Percentiles rank a stretch among this genome's conserved stretches.
phyloP scores from a whole-genome alignment of 2,329 filamentous ascomycete genomes.

The Fusarium virguliforme region DNA sequence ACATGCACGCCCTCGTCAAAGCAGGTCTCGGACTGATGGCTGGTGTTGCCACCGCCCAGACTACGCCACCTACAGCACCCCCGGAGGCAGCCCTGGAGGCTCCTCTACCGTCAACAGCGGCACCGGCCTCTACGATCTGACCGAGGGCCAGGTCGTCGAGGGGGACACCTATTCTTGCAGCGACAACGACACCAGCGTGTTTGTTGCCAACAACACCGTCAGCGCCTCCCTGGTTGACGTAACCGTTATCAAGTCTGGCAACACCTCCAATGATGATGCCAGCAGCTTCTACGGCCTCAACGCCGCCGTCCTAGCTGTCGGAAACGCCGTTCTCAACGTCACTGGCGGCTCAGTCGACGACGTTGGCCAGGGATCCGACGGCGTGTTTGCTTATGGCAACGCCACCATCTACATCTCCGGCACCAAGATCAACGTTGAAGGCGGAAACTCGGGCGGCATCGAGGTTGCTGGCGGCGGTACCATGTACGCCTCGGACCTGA shows the following conservation, averaged over 20 bases:
- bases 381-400: conserved; percentile 33
- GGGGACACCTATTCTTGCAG: conserved; percentile 26
- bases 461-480: conserved; percentile 30
- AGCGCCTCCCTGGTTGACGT: conserved; percentile 23
- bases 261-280: conserved; percentile 27
- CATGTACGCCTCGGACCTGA: conserved; percentile 31
- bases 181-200: conserved; percentile 24
- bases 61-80: neutral
- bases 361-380: conserved; percentile 26
- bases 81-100: conserved; percentile 1
- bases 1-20: conserved; percentile 24
- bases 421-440: conserved; percentile 28
- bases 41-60: conserved; percentile 17
- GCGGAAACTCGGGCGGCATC: conserved; percentile 31
- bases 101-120: conserved; percentile 28
- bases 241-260: conserved; percentile 24
- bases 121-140: conserved; percentile 25
- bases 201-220: conserved; percentile 32
- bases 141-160: conserved; percentile 18
- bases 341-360: conserved; percentile 26
- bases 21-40: conserved; percentile 13
- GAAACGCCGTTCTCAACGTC: conserved; percentile 27
- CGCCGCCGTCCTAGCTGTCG: conserved; percentile 24
- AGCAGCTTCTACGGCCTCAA: conserved; percentile 38
- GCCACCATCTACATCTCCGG: conserved; percentile 28